These are phyloP conservation scores for Aegilops longissima DNA, from an alignment of 176 grass and related monocot genomes.

Conservation along the genomic window DNA sequence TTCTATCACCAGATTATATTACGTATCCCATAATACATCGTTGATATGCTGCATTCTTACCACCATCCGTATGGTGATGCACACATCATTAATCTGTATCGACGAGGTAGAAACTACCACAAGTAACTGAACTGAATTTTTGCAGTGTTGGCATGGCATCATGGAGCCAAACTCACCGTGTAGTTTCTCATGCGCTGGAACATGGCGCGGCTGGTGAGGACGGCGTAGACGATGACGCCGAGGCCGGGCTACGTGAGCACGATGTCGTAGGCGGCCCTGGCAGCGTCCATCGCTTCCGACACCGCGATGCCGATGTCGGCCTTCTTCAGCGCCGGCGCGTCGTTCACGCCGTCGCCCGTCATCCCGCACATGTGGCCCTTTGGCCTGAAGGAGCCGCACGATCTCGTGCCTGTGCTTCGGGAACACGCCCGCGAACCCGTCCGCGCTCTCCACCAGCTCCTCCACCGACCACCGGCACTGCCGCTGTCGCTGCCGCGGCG, in stretches of 20 bases:
- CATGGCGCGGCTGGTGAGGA: too few relatives aligned
- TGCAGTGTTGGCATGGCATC: too few relatives aligned
- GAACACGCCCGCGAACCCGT: constrained; percentile 85
- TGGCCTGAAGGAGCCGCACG: constrained; percentile 65
- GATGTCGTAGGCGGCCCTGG: constrained; percentile 73
- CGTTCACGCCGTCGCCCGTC: constrained; percentile 90
- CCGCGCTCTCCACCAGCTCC: constrained; percentile 43
- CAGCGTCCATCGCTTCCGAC: constrained; percentile 47
- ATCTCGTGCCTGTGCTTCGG: constrained; percentile 91
- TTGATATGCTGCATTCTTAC: too few relatives aligned
- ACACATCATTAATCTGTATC: too few relatives aligned
- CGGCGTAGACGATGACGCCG: too few relatives aligned
- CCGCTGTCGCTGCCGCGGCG: constrained; percentile 38
- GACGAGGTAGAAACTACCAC: too few relatives aligned
- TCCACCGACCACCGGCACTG: constrained; percentile 30
- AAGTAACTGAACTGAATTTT: too few relatives aligned
- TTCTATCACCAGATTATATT: too few relatives aligned
- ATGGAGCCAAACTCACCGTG: too few relatives aligned
- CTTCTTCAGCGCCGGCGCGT: constrained; percentile 95
- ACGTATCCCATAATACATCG: too few relatives aligned
- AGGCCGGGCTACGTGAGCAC: constrained; percentile 39
- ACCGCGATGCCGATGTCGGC: constrained; percentile 94
- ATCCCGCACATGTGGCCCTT: constrained; percentile 70
- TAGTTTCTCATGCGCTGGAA: too few relatives aligned
- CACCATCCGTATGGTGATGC: too few relatives aligned